Base-by-base conservation (phyloP, 345 rosid genomes). In the Arabidopsis arenosa region DNA sequence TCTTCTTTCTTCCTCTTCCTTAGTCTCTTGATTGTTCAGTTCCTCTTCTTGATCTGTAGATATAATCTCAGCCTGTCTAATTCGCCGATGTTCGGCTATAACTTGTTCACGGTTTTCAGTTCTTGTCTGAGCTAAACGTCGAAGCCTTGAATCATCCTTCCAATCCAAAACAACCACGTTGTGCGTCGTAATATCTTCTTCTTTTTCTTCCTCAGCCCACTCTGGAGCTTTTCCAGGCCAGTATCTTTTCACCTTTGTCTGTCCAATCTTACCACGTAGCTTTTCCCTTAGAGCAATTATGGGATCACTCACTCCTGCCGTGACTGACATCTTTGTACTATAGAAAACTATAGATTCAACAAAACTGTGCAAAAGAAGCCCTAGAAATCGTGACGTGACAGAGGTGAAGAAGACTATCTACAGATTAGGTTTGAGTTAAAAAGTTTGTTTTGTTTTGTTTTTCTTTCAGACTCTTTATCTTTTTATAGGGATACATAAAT, bases 211-310 rank as follows among this genome's bases (percentile, higher is more conserved):
- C 9, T 84, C 88, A 0, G 85, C 91, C 91, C 91, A 84, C 54
- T 86, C 89, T 1, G 91, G 90, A 4, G 87, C 91, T 80, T 87
- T 86, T 23, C 90, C 90, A 47, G 87, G 86, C 90, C 91, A 89
- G 41, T 87, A 89, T 80, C 94, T 74, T 74, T 83, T 86, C 32
- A 87, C 94, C 71, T 81, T 89, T 0, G 90, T 89, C 61, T 79
- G 88, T n/a, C 87, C 83, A 61, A 86, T 89, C 58, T 84, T 86
- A 44, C 94, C 91, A 52, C 88, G 82, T 11, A 89, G 88, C 70
- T 87, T 89, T 30, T 87, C 94, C 63, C 94, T 77, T 40, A 81
- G 37, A 6, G 90, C 85, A 14, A 89, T 78, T 5, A 84, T 68
- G 7, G 84, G 68, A 64, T 87, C 90, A 55, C 84, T 81, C 7